A percentile compares a stretch with the other conserved stretches of the same genome.
These are phyloP conservation scores for Eremomyces bilateralis DNA, from an alignment of 495 filamentous ascomycete species.

Conservation along the genomic window DNA sequence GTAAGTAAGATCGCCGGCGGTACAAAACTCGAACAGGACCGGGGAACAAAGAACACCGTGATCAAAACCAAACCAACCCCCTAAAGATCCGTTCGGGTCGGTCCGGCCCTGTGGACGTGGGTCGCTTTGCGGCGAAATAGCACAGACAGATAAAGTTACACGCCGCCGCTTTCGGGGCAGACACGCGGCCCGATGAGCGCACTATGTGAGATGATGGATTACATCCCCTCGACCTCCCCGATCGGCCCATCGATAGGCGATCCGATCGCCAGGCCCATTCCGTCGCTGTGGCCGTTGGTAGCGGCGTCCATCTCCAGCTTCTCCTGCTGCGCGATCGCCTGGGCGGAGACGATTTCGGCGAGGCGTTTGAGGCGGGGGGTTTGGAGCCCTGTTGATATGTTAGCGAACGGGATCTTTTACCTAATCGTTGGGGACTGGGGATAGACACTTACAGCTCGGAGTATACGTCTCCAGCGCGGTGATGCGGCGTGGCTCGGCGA, in stretches of 20 bases:
- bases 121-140: no score
- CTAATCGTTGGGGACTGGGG: no score
- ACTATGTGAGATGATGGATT: no score
- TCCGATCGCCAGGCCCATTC: conserved; percentile 3
- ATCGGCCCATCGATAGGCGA: conserved; percentile 9
- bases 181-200: no score
- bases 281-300: conserved; percentile 22
- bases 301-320: conserved; percentile 40
- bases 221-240: conserved; percentile 9
- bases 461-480: conserved; percentile 96
- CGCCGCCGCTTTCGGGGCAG: no score
- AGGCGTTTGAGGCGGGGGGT: conserved; percentile 82
- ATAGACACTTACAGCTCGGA: conserved; percentile 52
- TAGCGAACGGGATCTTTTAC: not conserved
- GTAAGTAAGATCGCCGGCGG: no score
- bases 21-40: no score
- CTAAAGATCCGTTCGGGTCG: no score
- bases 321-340: conserved; percentile 85
- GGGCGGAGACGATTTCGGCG: conserved; percentile 90
- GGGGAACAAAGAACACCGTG: no score
- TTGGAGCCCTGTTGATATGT: conserved; percentile 55
- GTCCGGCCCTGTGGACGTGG: no score
- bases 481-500: conserved; percentile 88
- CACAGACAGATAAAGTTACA: no score
- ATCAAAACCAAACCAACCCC: no score